Conservation (phyloP, 257 asterid species). For the Haberlea rhodopensis region DNA sequence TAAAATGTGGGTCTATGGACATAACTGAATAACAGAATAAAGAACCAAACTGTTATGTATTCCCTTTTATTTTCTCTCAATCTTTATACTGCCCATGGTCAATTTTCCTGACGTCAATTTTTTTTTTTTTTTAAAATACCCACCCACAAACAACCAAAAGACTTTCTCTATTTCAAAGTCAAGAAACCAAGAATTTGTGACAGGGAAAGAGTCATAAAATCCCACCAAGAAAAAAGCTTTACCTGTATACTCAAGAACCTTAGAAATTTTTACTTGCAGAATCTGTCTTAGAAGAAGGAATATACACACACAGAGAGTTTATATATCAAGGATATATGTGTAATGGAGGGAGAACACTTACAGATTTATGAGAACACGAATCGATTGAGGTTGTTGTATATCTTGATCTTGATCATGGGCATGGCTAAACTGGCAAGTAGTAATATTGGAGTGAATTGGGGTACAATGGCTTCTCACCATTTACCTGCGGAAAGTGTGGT, state of each 20-base stretch:
- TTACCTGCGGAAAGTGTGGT: slow-evolving; percentile 60
- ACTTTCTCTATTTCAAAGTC: neutral
- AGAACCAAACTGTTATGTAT: slow-evolving; percentile 39
- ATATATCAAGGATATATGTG: neutral
- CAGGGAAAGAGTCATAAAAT: too few species aligned
- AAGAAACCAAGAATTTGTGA: neutral
- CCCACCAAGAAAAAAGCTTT: too few species aligned
- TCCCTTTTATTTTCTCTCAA: neutral
- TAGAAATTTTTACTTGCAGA: too few species aligned
- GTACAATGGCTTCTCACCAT: slow-evolving; percentile 74
- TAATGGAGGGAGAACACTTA: neutral
- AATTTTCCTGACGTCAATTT: neutral
- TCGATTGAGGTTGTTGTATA: slow-evolving; percentile 1
- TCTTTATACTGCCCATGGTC: neutral
- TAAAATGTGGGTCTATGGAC: slow-evolving; percentile 34
- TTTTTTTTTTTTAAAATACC: neutral
- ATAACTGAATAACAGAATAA: slow-evolving; percentile 55
- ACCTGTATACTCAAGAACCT: neutral
- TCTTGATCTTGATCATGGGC: slow-evolving; percentile 13
- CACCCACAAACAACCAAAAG: neutral
- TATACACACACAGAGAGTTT: too few species aligned
- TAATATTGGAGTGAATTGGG: slow-evolving; percentile 88
- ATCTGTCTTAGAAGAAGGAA: neutral
- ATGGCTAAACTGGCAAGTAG: slow-evolving; percentile 15
- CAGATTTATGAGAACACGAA: neutral